A percentile compares a stretch with the other conserved stretches of the same genome.
phyloP scores from a whole-genome alignment of 2,329 filamentous ascomycete species.

The Cercospora janseana region DNA sequence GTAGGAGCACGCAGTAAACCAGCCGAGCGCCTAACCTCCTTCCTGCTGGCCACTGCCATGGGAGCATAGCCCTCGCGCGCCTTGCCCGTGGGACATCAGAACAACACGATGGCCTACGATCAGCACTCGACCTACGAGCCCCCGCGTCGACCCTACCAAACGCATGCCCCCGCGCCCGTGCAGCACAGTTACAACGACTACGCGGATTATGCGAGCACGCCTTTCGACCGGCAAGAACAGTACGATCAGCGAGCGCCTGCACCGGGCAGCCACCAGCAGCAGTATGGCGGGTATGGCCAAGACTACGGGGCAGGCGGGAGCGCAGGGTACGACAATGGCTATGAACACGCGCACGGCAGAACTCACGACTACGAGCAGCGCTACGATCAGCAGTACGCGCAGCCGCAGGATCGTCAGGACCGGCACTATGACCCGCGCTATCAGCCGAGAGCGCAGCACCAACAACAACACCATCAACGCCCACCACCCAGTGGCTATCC shows the following conservation, averaged over 20 bases:
- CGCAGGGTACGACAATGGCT: slow-evolving; percentile 13
- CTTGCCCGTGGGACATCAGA: slow-evolving; percentile 1
- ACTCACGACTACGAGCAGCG: slow-evolving; percentile 13
- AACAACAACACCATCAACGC: slow-evolving; percentile 13
- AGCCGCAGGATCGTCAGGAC: slow-evolving; percentile 21
- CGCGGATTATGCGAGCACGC: slow-evolving; percentile 20
- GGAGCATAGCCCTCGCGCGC: background rate
- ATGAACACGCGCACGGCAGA: slow-evolving; percentile 17
- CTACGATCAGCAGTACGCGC: slow-evolving; percentile 18
- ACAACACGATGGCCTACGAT: slow-evolving; percentile 30
- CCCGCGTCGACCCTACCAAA: slow-evolving; percentile 25
- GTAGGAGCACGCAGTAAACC: too few species aligned
- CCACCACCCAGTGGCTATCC: slow-evolving; percentile 15
- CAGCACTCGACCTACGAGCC: slow-evolving; percentile 28
- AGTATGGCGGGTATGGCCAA: slow-evolving; percentile 16
- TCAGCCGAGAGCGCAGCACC: slow-evolving; percentile 28
- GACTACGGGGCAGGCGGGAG: slow-evolving; percentile 18
- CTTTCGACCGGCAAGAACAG: slow-evolving; percentile 24
- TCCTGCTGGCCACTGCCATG: background rate
- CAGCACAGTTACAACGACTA: slow-evolving; percentile 19
- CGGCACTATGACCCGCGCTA: slow-evolving; percentile 31
- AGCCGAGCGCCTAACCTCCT: too few species aligned
- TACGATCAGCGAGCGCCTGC: slow-evolving; percentile 23
- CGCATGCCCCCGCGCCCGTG: slow-evolving; percentile 17
- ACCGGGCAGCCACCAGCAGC: slow-evolving; percentile 15